Percentiles rank a stretch among this genome's conserved stretches.
Conservation (phyloP, 192 early-diverging fungal genomes). For the Backusella psychrophila region DNA sequence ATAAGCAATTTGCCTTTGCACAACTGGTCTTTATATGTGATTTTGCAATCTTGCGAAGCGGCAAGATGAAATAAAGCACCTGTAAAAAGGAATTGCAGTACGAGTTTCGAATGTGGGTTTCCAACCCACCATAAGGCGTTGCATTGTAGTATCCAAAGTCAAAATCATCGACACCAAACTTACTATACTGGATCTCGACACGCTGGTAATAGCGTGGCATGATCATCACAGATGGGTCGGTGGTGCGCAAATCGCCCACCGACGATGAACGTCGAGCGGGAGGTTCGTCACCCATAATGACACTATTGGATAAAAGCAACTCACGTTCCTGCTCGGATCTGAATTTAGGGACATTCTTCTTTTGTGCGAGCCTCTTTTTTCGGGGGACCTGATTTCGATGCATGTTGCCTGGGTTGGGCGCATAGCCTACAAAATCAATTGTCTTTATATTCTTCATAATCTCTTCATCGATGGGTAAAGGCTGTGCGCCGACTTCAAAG, state of each 20-base stretch:
- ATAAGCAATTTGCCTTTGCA: slow-evolving; percentile 73
- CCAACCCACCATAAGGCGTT: slow-evolving; percentile 84
- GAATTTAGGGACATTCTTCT: slow-evolving; percentile 64
- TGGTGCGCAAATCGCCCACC: slow-evolving; percentile 14
- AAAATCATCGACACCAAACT: slow-evolving; percentile 98
- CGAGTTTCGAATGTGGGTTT: slow-evolving; percentile 86
- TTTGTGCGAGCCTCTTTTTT: slow-evolving; percentile 36
- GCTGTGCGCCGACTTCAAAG: slow-evolving; percentile 75
- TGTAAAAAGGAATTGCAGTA: slow-evolving; percentile 93
- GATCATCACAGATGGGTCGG: slow-evolving; percentile 36
- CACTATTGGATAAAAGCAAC: slow-evolving; percentile 44
- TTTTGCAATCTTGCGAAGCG: slow-evolving; percentile 66
- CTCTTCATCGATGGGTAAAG: slow-evolving; percentile 70
- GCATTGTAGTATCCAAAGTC: slow-evolving; percentile 98
- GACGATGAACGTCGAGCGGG: slow-evolving; percentile 29
- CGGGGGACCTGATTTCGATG: slow-evolving; percentile 73
- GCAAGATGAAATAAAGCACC: slow-evolving; percentile 69
- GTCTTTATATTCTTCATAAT: slow-evolving; percentile 79
- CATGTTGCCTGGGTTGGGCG: slow-evolving; percentile 77
- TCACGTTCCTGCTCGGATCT: slow-evolving; percentile 78
- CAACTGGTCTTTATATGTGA: slow-evolving; percentile 72
- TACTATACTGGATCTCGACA: slow-evolving; percentile 87
- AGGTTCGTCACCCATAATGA: slow-evolving; percentile 35
- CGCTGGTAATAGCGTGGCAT: slow-evolving; percentile 71
- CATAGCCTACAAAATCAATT: slow-evolving; percentile 92